A percentile compares a stretch with the other conserved stretches of the same genome.
phyloP scores from a whole-genome alignment of 202 grass and related monocot genomes.

The Zizania palustris region DNA sequence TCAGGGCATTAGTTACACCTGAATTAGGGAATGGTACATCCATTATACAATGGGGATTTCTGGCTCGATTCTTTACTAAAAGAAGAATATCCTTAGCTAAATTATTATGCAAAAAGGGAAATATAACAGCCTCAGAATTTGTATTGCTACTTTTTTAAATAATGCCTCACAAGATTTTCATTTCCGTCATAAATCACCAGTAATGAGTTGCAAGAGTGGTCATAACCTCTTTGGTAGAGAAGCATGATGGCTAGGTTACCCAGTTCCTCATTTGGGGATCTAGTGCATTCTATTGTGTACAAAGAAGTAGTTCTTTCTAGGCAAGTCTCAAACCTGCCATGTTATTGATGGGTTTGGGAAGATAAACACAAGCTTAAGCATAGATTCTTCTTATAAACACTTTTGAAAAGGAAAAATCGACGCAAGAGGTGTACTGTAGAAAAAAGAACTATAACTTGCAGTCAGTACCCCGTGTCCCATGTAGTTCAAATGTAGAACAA shows the following conservation, averaged over 20 bases:
- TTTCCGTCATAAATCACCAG: not conserved
- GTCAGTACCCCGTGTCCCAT: not conserved
- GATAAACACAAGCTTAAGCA: not conserved
- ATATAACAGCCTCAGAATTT: not conserved
- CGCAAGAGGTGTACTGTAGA: not conserved
- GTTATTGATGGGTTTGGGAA: no score
- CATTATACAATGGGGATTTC: no score
- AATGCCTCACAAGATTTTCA: not conserved
- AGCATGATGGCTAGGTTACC: not conserved
- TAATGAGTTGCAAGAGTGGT: not conserved
- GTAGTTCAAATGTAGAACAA: not conserved
- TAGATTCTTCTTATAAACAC: not conserved
- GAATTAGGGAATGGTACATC: no score
- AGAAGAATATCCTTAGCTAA: not conserved
- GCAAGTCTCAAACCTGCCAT: not conserved
- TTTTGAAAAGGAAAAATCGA: not conserved
- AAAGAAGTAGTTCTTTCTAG: not conserved
- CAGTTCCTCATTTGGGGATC: not conserved
- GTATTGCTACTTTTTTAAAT: not conserved
- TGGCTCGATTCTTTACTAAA: not conserved
- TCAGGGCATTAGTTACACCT: not conserved
- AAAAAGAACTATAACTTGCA: not conserved
- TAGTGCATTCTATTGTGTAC: not conserved
- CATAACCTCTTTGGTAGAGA: no score
- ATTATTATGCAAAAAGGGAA: not conserved